These are phyloP conservation scores for Calocera viscosa DNA, from an alignment of 768 basidiomycete species.

Conservation along the genomic window DNA sequence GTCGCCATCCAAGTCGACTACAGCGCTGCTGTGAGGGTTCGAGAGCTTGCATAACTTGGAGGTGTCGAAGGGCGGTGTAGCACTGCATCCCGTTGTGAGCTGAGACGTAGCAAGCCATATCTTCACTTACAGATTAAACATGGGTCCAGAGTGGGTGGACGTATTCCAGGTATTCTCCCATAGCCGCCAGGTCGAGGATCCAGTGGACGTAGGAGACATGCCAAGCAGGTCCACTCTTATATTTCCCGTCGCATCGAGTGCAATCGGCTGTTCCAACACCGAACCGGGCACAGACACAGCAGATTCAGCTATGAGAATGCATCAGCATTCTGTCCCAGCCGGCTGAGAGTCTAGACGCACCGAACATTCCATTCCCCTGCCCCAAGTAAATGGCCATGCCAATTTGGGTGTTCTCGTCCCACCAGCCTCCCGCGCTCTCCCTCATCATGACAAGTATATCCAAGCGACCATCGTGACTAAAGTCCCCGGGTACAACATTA, in stretches of 20 bases:
- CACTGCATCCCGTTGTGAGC: constrained; percentile 32
- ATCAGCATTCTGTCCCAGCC: neutral
- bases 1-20: constrained; percentile 89
- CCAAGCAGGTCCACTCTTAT: constrained; percentile 84
- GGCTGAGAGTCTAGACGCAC: constrained; percentile 11
- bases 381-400: constrained; percentile 64
- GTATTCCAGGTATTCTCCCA: constrained; percentile 76
- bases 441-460: constrained; percentile 81
- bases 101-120: neutral
- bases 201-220: constrained; percentile 33
- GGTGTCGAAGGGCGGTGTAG: constrained; percentile 49
- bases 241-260: constrained; percentile 76
- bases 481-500: constrained; percentile 89
- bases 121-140: constrained; percentile 55
- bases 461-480: constrained; percentile 79
- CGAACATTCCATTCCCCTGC: constrained; percentile 23
- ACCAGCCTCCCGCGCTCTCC: constrained; percentile 33
- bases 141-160: constrained; percentile 36
- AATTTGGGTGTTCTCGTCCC: constrained; percentile 31
- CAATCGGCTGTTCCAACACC: constrained; percentile 63
- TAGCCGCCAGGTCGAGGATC: constrained; percentile 38
- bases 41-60: constrained; percentile 49
- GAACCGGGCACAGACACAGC: constrained; percentile 43
- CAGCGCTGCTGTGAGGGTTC: constrained; percentile 87
- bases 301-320: constrained; percentile 19